These are phyloP conservation scores for Xylariaceae sp. DNA, from an alignment of 2,329 filamentous ascomycete species.

Conservation along the genomic window DNA sequence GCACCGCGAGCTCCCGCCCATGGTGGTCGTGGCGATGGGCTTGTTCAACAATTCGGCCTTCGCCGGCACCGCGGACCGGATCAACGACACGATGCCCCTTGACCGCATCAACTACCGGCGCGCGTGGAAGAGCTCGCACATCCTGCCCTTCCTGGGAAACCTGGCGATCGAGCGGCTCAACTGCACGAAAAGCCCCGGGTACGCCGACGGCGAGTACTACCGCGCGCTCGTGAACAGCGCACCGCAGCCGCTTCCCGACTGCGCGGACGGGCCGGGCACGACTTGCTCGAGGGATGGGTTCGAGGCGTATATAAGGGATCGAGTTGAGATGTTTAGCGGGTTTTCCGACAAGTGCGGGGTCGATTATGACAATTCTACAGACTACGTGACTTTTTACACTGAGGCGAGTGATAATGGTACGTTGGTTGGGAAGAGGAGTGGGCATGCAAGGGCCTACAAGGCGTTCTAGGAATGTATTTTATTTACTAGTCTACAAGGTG, in stretches of 20 bases:
- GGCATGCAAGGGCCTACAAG: slow-evolving; percentile 1
- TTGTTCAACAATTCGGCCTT: slow-evolving; percentile 63
- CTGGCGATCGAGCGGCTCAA: slow-evolving; percentile 61
- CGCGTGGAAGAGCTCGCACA: slow-evolving; percentile 56
- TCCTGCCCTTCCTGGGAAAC: slow-evolving; percentile 62
- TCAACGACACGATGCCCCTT: slow-evolving; percentile 61
- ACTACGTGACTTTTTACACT: slow-evolving; percentile 26
- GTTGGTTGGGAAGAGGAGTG: slow-evolving; percentile 26
- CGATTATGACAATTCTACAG: slow-evolving; percentile 27
- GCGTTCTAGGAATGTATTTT: too few species aligned
- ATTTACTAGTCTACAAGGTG: too few species aligned
- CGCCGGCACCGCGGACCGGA: slow-evolving; percentile 40
- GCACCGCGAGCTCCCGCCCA: slow-evolving; percentile 62
- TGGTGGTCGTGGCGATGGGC: slow-evolving; percentile 60
- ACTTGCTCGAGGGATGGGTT: slow-evolving; percentile 38
- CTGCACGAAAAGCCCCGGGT: slow-evolving; percentile 53
- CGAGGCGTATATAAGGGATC: slow-evolving; percentile 34
- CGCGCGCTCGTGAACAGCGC: slow-evolving; percentile 41
- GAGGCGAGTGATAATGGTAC: slow-evolving; percentile 26
- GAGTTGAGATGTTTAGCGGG: slow-evolving; percentile 35
- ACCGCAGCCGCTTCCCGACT: slow-evolving; percentile 38
- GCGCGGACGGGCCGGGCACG: slow-evolving; percentile 39
- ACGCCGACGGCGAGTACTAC: slow-evolving; percentile 45
- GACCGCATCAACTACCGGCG: slow-evolving; percentile 57
- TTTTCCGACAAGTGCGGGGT: slow-evolving; percentile 36